Percentiles rank a stretch among this genome's conserved stretches.
Evolutionary conservation across 352 stramenopile genomes (phyloP).

Genomic region (Phytophthora colocasiae): DNA sequence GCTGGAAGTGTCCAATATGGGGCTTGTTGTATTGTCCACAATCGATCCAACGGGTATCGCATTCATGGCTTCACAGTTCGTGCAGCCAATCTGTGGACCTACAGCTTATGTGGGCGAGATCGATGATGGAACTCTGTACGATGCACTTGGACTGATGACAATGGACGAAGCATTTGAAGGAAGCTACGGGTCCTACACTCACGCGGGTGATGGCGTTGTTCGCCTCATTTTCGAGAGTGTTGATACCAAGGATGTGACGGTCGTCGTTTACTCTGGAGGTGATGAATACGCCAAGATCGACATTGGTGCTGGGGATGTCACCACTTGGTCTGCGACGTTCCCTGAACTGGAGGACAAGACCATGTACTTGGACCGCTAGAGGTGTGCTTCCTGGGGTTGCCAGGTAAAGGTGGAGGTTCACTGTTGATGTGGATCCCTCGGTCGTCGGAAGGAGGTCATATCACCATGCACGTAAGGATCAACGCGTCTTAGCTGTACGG

Average conservation of each 20-base stretch:
- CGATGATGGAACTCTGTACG: conserved; percentile 44
- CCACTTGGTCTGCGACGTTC: too few relatives aligned
- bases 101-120: conserved; percentile 51
- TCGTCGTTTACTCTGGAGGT: too few relatives aligned
- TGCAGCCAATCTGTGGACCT: conserved; percentile 58
- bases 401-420: too few relatives aligned
- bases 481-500: too few relatives aligned
- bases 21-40: conserved; percentile 18
- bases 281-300: too few relatives aligned
- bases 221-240: conserved; percentile 42
- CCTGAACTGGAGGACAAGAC: too few relatives aligned
- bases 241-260: conserved; percentile 41
- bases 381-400: too few relatives aligned
- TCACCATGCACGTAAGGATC: too few relatives aligned
- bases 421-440: too few relatives aligned
- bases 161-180: conserved; percentile 46
- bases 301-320: too few relatives aligned
- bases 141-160: conserved; percentile 32
- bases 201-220: conserved; percentile 35
- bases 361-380: too few relatives aligned
- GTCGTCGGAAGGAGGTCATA: too few relatives aligned
- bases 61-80: conserved; percentile 51
- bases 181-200: conserved; percentile 40
- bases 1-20: conserved; percentile 41
- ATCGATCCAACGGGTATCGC: conserved; percentile 55